Evolutionary conservation across 2,329 filamentous ascomycete species (phyloP).

Genomic region (Botrytis hyacinthi): DNA sequence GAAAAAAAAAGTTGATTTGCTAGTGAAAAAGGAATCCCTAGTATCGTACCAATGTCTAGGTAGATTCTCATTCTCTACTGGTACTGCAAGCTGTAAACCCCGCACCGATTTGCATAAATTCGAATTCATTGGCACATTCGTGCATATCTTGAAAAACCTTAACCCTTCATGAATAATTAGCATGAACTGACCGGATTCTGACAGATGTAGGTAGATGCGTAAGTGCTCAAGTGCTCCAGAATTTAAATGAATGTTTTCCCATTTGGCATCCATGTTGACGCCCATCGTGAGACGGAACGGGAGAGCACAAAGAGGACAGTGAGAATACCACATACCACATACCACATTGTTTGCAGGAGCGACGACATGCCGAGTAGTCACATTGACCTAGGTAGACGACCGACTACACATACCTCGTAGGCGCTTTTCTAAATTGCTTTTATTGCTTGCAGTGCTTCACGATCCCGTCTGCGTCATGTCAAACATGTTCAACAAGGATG

Average conservation of each 20-base stretch:
- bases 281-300: background rate
- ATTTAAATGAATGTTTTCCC: background rate
- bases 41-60: too few species aligned
- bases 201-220: background rate
- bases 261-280: background rate
- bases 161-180: background rate
- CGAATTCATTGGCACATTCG: background rate
- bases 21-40: background rate
- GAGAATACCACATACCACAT: too few species aligned
- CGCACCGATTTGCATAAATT: background rate
- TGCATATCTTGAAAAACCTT: background rate
- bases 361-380: background rate
- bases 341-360: background rate
- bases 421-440: background rate
- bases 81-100: background rate
- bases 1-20: background rate
- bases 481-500: background rate
- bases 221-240: too few species aligned
- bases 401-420: background rate
- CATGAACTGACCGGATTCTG: background rate
- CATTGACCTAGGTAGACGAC: too few species aligned
- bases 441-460: background rate
- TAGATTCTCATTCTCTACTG: too few species aligned
- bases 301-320: background rate
- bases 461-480: constrained; percentile 8